A percentile compares a stretch with the other conserved stretches of the same genome.
Conservation (phyloP, 495 filamentous ascomycete genomes). For the Hypoxylon cercidicola region DNA sequence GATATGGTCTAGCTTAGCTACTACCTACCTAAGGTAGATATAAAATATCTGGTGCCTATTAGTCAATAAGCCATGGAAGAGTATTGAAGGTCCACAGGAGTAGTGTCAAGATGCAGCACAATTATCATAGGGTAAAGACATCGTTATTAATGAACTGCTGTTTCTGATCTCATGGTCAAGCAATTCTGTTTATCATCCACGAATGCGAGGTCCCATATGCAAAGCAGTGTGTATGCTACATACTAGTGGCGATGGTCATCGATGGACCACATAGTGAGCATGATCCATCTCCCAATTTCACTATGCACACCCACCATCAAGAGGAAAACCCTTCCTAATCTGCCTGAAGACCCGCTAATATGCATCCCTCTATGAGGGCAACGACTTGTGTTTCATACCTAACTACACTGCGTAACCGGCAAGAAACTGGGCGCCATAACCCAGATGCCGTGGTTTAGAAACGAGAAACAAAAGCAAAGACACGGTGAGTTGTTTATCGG, state of each 20-base stretch:
- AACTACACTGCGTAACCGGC: neutral
- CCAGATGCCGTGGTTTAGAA: neutral
- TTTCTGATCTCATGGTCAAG: constrained; percentile 3
- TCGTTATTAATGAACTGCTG: too few relatives aligned
- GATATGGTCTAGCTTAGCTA: too few relatives aligned
- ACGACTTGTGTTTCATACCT: neutral
- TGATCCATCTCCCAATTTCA: constrained; percentile 2
- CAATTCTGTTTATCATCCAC: constrained; percentile 1
- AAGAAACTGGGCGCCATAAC: neutral
- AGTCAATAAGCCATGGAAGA: too few relatives aligned
- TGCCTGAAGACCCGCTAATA: neutral
- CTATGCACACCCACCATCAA: constrained; percentile 2
- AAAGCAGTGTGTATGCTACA: neutral
- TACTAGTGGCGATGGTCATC: neutral
- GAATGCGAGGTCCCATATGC: constrained; percentile 2
- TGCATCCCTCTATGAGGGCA: neutral
- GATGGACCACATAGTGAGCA: constrained; percentile 2
- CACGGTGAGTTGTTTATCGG: constrained; percentile 48
- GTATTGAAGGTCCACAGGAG: too few relatives aligned
- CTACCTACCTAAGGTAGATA: too few relatives aligned
- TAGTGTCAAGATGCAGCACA: too few relatives aligned
- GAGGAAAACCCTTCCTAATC: neutral
- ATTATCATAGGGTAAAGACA: neutral
- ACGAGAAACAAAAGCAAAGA: neutral
- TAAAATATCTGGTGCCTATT: too few relatives aligned